Evolutionary conservation across 352 stramenopile species (phyloP), one percentile per base, ranked within the genome.

Genomic region (Plasmopara viticola): DNA sequence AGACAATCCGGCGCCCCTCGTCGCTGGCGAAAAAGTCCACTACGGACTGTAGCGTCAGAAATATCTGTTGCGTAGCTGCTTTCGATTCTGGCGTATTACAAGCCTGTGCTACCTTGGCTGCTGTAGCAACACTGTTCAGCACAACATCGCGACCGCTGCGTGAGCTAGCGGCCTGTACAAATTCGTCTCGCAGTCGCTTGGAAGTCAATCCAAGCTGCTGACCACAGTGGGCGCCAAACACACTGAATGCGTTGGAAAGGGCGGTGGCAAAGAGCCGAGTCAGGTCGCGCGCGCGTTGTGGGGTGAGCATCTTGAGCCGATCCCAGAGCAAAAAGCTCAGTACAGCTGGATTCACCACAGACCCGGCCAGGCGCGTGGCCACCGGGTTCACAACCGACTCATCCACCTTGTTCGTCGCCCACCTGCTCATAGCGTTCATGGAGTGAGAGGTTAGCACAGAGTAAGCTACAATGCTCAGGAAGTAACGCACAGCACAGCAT

Each of bases 1-100:
- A 66, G 34, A 91, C 75, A 42, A 87, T 62, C 7, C 70, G 61
- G n/a, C 72, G 68, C 12, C 81, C 81, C 8, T 76, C 60, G 4
- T 67, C 52, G 35, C 74, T 91, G 12, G 81, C 76, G 34, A 91
- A 82, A 40, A 91, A 87, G 47, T 91, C 76, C 42, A 91, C 64
- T 5, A 84, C 46, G 29, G 70, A 79, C 66, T 91, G 78, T 38
- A 91, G 40, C 17, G 76, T 86, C 48, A 69, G 51, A 31, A 87
- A 77, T 0, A 80, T 14, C 53, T 91, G 81, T 39, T 64, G 56
- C n/a, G 66, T 87, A 10, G 78, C 78, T 28, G 64, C 66, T 33
- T 84, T 85, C 25, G 67, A 83, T 58, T 91, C 81, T 5, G 78
- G 76, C 13, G 81, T 91, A 40, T 79, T 82, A 29, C 89, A 60